Evolutionary conservation across 768 basidiomycete genomes (phyloP).

Genomic region (Termitomyces sp.): DNA sequence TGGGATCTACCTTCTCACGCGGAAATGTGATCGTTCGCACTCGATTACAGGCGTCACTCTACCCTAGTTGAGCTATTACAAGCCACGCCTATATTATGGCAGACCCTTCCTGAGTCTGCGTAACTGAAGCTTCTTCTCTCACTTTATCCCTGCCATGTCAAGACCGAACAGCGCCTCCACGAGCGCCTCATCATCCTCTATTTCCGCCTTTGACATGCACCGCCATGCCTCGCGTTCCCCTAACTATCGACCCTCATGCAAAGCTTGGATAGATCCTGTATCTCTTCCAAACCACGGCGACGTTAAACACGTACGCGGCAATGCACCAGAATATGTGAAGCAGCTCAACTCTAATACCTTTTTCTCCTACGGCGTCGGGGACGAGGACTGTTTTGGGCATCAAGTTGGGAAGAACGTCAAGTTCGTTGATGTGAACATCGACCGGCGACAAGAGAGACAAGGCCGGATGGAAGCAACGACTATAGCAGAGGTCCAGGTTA

Average conservation of each 20-base stretch:
- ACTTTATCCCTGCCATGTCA: slow-evolving; percentile 22
- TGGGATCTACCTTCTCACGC: slow-evolving; percentile 19
- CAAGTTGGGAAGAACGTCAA: slow-evolving; percentile 53
- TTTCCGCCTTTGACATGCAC: slow-evolving; percentile 19
- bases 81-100: slow-evolving; percentile 18
- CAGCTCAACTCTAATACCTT: slow-evolving; percentile 65
- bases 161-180: slow-evolving; percentile 24
- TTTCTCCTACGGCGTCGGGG: slow-evolving; percentile 66
- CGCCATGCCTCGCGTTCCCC: slow-evolving; percentile 18
- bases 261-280: slow-evolving; percentile 62
- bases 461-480: slow-evolving; percentile 57
- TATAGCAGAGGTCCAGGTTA: slow-evolving; percentile 56
- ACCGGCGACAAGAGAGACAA: slow-evolving; percentile 38
- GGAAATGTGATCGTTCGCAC: slow-evolving; percentile 15
- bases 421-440: slow-evolving; percentile 54
- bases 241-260: slow-evolving; percentile 22
- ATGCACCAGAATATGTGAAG: slow-evolving; percentile 57
- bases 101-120: slow-evolving; percentile 3
- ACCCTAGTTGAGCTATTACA: slow-evolving; percentile 21
- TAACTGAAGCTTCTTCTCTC: slow-evolving; percentile 7
- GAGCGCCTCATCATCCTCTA: slow-evolving; percentile 17
- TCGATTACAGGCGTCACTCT: slow-evolving; percentile 19
- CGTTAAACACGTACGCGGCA: slow-evolving; percentile 53
- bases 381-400: slow-evolving; percentile 56
- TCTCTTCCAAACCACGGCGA: slow-evolving; percentile 55